Conservation (phyloP, 2,329 filamentous ascomycete species). For the Myriosclerotinia scirpicola region DNA sequence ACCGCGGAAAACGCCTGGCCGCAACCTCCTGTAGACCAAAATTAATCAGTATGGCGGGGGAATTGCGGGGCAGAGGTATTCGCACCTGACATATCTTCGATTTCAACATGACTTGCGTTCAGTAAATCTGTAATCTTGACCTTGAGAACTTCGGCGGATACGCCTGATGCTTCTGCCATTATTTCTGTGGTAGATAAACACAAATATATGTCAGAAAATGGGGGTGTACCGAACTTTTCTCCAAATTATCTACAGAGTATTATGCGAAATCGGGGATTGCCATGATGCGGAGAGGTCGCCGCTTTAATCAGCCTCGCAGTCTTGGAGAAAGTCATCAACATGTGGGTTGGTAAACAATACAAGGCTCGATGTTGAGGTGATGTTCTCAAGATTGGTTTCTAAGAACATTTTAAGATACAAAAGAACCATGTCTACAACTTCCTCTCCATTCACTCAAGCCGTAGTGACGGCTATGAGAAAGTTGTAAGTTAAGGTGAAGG, state of each 20-base stretch:
- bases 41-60: constrained; percentile 19
- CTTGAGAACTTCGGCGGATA: constrained; percentile 73
- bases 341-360: constrained; percentile 7
- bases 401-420: constrained; percentile 25
- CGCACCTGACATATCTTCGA: constrained; percentile 89
- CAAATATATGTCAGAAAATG: not conserved
- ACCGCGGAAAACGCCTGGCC: constrained; percentile 70
- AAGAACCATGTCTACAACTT: constrained; percentile 33
- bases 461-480: constrained; percentile 78
- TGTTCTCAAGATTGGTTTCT: constrained; percentile 29
- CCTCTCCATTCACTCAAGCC: constrained; percentile 55
- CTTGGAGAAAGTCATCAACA: constrained; percentile 10
- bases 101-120: constrained; percentile 75
- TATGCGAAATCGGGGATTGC: constrained; percentile 19
- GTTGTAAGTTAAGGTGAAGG: constrained; percentile 58
- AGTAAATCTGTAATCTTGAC: constrained; percentile 68
- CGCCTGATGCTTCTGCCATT: constrained; percentile 58
- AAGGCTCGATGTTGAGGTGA: constrained; percentile 23
- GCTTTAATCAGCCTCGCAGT: constrained; percentile 3
- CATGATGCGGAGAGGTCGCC: constrained; percentile 24
- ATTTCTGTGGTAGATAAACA: constrained; percentile 24
- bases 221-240: not conserved
- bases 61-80: constrained; percentile 30
- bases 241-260: not conserved
- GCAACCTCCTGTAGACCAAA: constrained; percentile 57